These are phyloP conservation scores for Venturia nashicola DNA, from an alignment of 2,329 filamentous ascomycete species.

Conservation along the genomic window DNA sequence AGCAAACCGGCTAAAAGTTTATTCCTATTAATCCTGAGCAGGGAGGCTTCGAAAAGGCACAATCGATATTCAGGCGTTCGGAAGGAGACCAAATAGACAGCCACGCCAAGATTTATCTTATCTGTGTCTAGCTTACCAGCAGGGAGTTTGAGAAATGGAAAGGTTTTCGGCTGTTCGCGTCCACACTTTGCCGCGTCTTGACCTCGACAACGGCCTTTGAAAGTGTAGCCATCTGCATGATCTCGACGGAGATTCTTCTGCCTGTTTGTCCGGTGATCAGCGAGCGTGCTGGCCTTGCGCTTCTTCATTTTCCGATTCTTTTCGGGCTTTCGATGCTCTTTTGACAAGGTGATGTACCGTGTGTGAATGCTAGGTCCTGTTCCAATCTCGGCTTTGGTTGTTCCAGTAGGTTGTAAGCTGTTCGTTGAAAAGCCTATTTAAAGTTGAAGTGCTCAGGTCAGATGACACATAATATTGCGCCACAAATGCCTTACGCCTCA, in stretches of 20 bases:
- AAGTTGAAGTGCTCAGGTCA: neutral
- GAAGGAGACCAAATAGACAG: no score
- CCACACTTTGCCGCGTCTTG: neutral
- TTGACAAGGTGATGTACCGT: no score
- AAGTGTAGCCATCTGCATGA: neutral
- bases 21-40: no score
- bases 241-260: neutral
- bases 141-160: neutral
- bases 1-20: no score
- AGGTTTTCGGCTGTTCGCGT: neutral
- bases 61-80: no score
- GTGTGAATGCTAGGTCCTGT: neutral
- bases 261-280: neutral
- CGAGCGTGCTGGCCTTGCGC: neutral
- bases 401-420: neutral
- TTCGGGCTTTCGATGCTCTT: no score
- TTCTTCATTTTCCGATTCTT: neutral
- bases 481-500: no score
- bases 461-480: neutral
- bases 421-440: neutral
- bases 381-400: neutral
- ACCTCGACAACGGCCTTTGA: neutral
- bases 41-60: no score
- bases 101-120: no score
- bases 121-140: neutral